Evolutionary conservation across 495 filamentous ascomycete genomes (phyloP).

Genomic region (Penicillium daleae): DNA sequence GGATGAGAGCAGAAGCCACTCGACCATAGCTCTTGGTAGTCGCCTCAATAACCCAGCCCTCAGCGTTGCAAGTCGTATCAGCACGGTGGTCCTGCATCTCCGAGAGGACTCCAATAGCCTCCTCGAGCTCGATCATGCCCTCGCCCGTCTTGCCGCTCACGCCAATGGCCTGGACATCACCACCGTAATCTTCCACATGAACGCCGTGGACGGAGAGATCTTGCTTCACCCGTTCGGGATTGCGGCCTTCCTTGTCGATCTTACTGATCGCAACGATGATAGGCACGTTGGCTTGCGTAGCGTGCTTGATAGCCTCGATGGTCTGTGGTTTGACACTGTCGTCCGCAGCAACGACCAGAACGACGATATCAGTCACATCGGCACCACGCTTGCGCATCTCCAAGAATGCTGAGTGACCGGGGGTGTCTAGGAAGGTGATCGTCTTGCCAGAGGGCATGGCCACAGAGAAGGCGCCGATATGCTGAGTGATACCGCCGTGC

Average conservation of each 20-base stretch:
- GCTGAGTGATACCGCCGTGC: constrained; percentile 97
- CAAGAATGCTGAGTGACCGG: constrained; percentile 93
- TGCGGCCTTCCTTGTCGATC: constrained; percentile 82
- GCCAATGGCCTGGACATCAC: constrained; percentile 87
- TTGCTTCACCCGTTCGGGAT: constrained; percentile 80
- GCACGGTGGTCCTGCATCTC: constrained; percentile 91
- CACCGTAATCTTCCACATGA: constrained; percentile 93
- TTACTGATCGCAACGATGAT: constrained; percentile 99
- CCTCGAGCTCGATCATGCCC: constrained; percentile 91
- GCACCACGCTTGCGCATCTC: constrained; percentile 96
- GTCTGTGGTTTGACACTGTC: constrained; percentile 98
- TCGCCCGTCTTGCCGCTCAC: constrained; percentile 93
- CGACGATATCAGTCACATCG: constrained; percentile 94
- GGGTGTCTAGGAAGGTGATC: constrained; percentile 97
- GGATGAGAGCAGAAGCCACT: constrained; percentile 86
- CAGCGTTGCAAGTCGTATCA: constrained; percentile 72
- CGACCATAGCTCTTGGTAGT: constrained; percentile 84
- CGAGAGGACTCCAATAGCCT: constrained; percentile 78
- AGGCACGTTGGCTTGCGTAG: constrained; percentile 84
- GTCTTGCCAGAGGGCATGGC: constrained; percentile 79
- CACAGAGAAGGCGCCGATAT: constrained; percentile 98
- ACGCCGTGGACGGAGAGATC: constrained; percentile 85
- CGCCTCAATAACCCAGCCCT: constrained; percentile 96
- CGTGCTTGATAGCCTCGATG: constrained; percentile 94
- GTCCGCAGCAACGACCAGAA: constrained; percentile 95